Percentiles rank a stretch among this genome's conserved stretches.
Conservation (phyloP, 1,284 basidiomycete genomes). For the Volvariella surrecta region DNA sequence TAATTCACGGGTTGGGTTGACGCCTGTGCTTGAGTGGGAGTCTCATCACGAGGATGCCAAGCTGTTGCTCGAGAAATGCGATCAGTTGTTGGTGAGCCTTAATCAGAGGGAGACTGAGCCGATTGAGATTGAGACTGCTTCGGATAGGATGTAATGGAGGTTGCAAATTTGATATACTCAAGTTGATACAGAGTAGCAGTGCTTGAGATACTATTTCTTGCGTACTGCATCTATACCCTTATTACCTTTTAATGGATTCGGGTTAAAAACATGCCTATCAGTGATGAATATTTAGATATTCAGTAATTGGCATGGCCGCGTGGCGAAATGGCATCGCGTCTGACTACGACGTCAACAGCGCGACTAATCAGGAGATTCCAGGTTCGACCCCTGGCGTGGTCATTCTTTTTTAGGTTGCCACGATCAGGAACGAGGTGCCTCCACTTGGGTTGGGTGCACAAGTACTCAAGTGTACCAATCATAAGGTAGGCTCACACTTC, state of each 20-base stretch:
- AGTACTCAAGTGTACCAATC: too few relatives aligned
- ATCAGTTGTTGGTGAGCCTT: constrained; percentile 19
- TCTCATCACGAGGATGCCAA: constrained; percentile 31
- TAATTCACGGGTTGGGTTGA: constrained; percentile 37
- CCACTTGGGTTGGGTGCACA: too few relatives aligned
- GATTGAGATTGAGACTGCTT: not conserved
- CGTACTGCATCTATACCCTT: too few relatives aligned
- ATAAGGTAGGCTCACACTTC: too few relatives aligned
- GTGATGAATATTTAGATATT: too few relatives aligned
- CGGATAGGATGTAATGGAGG: not conserved
- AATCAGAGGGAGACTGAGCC: not conserved
- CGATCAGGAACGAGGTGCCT: too few relatives aligned
- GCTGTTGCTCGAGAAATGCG: constrained; percentile 45
- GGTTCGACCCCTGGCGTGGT: constrained; percentile 11
- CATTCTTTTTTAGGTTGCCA: too few relatives aligned
- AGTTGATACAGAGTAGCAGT: too few relatives aligned
- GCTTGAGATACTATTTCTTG: too few relatives aligned
- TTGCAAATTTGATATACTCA: too few relatives aligned
- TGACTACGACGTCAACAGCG: constrained; percentile 66
- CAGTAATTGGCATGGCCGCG: constrained; percentile 47
- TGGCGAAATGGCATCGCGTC: constrained; percentile 78
- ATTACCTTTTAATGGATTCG: too few relatives aligned
- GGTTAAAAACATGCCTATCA: too few relatives aligned
- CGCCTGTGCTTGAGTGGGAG: constrained; percentile 42
- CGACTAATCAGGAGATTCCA: constrained; percentile 33